A percentile compares a stretch with the other conserved stretches of the same genome.
Evolutionary conservation across 257 asterid genomes (phyloP).

Genomic region (Solanum dulcamara): DNA sequence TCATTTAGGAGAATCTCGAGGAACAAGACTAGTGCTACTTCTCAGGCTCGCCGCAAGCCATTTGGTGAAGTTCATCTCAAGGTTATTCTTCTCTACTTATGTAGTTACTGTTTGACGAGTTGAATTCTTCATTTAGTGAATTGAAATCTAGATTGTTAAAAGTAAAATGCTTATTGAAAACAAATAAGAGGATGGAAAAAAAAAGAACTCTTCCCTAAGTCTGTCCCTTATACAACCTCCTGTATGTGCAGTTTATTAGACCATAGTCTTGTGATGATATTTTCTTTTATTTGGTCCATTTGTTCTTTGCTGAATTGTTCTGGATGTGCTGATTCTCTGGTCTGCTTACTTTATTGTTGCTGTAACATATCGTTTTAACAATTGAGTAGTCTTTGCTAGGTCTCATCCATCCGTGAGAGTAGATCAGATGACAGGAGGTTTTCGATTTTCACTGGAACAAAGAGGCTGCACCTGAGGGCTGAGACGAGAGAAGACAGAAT

Average conservation of each 20-base stretch:
- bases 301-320: not conserved
- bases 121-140: not conserved
- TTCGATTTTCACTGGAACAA: constrained; percentile 90
- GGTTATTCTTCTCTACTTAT: constrained; percentile 14
- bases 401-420: constrained; percentile 80
- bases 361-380: constrained; percentile 1
- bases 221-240: not conserved
- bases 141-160: not conserved
- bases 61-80: constrained; percentile 95
- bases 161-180: not conserved
- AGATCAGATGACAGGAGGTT: constrained; percentile 87
- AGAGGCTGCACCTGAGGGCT: constrained; percentile 84
- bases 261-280: not conserved
- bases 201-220: not conserved
- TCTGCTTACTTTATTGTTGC: not conserved
- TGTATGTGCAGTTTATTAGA: not conserved
- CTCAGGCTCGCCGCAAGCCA: constrained; percentile 42
- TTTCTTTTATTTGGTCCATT: not conserved
- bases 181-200: not conserved
- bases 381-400: constrained; percentile 38
- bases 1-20: constrained; percentile 41
- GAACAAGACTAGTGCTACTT: constrained; percentile 15
- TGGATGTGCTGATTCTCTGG: not conserved
- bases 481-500: constrained; percentile 70
- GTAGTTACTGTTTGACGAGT: not conserved